A percentile compares a stretch with the other conserved stretches of the same genome.
phyloP scores from a whole-genome alignment of 768 basidiomycete genomes.

The Termitomyces sp. region DNA sequence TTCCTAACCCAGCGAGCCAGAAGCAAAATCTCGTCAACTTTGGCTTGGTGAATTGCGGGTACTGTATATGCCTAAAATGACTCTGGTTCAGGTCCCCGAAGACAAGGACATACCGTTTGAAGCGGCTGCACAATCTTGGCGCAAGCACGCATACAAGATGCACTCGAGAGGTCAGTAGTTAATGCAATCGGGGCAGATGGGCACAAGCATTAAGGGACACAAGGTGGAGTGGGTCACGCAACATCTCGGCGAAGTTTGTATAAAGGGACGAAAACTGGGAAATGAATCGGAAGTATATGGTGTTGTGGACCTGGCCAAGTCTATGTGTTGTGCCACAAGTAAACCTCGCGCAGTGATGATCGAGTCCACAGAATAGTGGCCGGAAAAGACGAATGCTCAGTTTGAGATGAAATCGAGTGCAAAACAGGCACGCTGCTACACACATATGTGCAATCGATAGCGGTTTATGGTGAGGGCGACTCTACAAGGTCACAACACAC shows the following conservation, averaged over 20 bases:
- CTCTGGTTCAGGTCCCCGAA: not conserved
- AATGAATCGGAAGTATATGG: not conserved
- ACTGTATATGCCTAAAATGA: not conserved
- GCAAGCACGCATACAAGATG: not conserved
- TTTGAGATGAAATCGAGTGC: not conserved
- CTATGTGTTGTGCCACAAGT: not conserved
- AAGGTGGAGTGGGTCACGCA: too few species aligned
- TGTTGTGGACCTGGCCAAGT: not conserved
- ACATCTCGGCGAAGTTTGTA: not conserved
- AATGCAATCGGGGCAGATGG: not conserved
- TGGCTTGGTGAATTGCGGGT: not conserved
- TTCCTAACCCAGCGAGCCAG: too few species aligned
- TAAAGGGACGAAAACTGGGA: not conserved
- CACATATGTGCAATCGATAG: not conserved
- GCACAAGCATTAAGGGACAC: not conserved
- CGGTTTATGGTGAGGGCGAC: not conserved
- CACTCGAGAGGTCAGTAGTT: not conserved
- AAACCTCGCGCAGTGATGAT: not conserved
- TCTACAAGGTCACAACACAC: not conserved
- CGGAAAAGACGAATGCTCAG: too few species aligned
- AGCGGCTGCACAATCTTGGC: not conserved
- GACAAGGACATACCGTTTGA: not conserved
- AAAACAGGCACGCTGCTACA: not conserved
- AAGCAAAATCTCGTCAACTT: not conserved
- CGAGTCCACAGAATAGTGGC: too few species aligned